These are phyloP conservation scores for Podaxis sp. DNA, from an alignment of 768 basidiomycete species.

Conservation along the genomic window DNA sequence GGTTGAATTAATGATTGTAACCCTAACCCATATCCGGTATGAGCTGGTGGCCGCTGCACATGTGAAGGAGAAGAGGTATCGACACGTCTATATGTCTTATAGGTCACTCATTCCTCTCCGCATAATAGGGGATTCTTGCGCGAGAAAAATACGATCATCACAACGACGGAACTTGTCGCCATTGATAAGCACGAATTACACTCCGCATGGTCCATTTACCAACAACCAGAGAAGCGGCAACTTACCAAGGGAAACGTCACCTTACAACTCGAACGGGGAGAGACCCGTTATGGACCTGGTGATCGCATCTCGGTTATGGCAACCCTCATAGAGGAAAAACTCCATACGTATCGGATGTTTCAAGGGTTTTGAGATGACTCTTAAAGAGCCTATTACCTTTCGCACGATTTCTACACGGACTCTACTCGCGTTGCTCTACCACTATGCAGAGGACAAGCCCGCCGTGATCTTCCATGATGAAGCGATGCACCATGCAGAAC, in stretches of 20 bases:
- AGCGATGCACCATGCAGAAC: conserved; percentile 67
- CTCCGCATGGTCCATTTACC: conserved; percentile 90
- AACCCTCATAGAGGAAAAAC: too few species aligned
- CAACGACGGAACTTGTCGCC: conserved; percentile 67
- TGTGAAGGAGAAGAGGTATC: conserved; percentile 78
- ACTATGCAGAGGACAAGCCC: conserved; percentile 69
- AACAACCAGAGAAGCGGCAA: conserved; percentile 72
- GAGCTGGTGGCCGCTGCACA: conserved; percentile 88
- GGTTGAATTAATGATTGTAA: background rate
- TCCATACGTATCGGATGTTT: too few species aligned
- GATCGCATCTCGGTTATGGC: conserved; percentile 76
- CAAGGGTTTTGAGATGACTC: conserved; percentile 81
- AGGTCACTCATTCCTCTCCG: background rate
- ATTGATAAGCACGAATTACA: conserved; percentile 95
- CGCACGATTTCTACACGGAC: conserved; percentile 54
- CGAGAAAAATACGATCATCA: conserved; percentile 67
- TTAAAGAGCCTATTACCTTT: conserved; percentile 71
- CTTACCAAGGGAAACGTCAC: conserved; percentile 65
- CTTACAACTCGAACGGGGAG: conserved; percentile 71
- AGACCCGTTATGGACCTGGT: conserved; percentile 84
- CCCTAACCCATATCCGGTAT: conserved; percentile 82
- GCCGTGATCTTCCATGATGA: conserved; percentile 74
- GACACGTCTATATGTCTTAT: too few species aligned
- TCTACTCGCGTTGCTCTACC: conserved; percentile 51
- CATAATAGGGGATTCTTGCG: conserved; percentile 73